Evolutionary conservation across 805 yeast species (phyloP), one percentile per base, ranked within the genome.

Genomic region (Candida ascalaphidarum): DNA sequence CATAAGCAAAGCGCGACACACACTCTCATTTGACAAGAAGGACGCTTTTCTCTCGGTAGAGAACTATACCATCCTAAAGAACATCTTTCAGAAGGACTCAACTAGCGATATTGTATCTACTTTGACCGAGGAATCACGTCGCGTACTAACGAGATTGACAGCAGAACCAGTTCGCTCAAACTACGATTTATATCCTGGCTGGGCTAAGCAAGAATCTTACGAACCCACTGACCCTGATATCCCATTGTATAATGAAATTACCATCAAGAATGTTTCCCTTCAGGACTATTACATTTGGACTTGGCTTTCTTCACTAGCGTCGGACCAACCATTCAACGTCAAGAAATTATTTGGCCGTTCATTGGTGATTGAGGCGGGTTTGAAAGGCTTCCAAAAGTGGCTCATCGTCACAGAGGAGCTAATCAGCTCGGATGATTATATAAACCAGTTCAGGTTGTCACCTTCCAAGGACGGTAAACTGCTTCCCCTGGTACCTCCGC

Each of bases 241-340:
- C n/a, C 67, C 67, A 2, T 38, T 52, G 19, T 58, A 40, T 55
- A 65, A 57, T 21, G 55, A 52, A 31, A 47, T 58, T 12, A 35
- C 47, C 25, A 59, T 82, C 7, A 58, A 71, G 7, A 68, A 81
- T 34, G 78, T 81, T 1, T 68, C 82, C 5, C 73, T 85, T 12
- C 94, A 83, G 50, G 95, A 85, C 50, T 85, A 81, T 50, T 85
- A 78, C 45, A 82, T 84, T 17, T 85, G 95, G 95, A 72, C 95
- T 1, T 85, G 95, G 95, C 61, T 84, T 44, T 74, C 86, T 1
- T 70, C 85, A 2, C 48, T 84, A 14, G 83, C 83, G 0, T 66
- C 76, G 18, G 95, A 85, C 46, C 81, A 82, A 45, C 72, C 85
- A 0, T 62, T 68, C 18, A 52, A 61, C 14, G 74, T 75, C 40